These are phyloP conservation scores for Euptelea pleiosperma DNA, from an alignment of 164 flowering plant species.

Conservation along the genomic window DNA sequence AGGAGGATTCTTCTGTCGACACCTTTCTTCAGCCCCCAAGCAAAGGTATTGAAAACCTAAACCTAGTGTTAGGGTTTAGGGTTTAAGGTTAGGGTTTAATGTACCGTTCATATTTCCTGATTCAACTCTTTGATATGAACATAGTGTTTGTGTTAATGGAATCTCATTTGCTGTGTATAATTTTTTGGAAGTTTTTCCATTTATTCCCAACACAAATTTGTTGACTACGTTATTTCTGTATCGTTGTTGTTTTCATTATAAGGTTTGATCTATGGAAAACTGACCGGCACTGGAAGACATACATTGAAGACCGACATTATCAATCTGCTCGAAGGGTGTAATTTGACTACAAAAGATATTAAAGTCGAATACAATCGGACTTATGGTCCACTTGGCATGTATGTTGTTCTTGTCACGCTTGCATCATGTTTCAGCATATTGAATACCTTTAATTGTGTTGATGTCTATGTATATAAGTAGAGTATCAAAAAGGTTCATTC, in stretches of 20 bases:
- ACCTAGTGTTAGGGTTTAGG: constrained; percentile 26
- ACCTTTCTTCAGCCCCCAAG: constrained; percentile 16
- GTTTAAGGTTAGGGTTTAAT: too few relatives aligned
- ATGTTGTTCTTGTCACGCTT: constrained; percentile 15
- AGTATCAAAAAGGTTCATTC: neutral
- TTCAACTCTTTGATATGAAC: too few relatives aligned
- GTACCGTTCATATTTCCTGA: too few relatives aligned
- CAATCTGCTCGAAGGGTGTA: constrained; percentile 49
- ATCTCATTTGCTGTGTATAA: too few relatives aligned
- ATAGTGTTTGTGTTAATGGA: too few relatives aligned
- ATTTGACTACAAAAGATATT: constrained; percentile 45
- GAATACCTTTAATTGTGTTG: neutral
- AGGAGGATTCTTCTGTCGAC: constrained; percentile 16
- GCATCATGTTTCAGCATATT: neutral
- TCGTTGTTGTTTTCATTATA: neutral
- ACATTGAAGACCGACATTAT: constrained; percentile 31
- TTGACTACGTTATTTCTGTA: too few relatives aligned
- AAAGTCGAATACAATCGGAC: constrained; percentile 45
- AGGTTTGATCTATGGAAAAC: constrained; percentile 33
- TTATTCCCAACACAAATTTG: too few relatives aligned
- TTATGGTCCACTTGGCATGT: constrained; percentile 37
- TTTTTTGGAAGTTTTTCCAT: too few relatives aligned
- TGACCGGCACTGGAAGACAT: constrained; percentile 31
- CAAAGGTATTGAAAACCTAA: constrained; percentile 31
- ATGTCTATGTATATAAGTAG: neutral